Conservation (phyloP, 129 eudicot genomes). For the carrot (Daucus carota) region DH1_v3.0 NC_030382.2:50746001-50746500, state of each 20-base stretch:
- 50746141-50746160: constrained; percentile 1
- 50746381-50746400: no score
- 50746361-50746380: neutral
- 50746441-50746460: neutral
- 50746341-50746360: neutral
- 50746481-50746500: neutral
- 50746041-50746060: neutral
- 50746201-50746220: constrained; percentile 50
- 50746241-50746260: neutral
- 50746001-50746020: neutral
- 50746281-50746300: neutral
- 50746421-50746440: neutral
- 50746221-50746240: neutral
- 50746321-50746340: neutral
- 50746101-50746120: neutral
- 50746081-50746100: neutral
- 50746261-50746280: neutral
- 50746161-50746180: constrained; percentile 4
- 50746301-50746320: neutral
- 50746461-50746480: neutral
- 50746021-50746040: neutral
- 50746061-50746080: neutral
- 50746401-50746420: neutral
- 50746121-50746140: neutral
- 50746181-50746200: constrained; percentile 24